Conservation (phyloP, 805 yeast species). For the Saturnispora serradocipensis region DNA sequence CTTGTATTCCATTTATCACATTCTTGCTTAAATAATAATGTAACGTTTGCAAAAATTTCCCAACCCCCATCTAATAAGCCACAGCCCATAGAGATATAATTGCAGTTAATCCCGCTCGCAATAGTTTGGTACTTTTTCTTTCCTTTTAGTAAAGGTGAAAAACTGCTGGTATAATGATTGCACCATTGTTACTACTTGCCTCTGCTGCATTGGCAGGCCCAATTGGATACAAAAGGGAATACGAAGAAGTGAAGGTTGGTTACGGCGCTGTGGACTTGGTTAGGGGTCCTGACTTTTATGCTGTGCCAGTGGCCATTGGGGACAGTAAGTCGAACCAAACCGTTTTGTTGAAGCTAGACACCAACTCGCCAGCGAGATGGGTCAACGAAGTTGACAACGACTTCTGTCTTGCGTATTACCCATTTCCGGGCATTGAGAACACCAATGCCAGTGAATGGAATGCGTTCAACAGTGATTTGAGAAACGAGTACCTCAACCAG, state of each 20-base stretch:
- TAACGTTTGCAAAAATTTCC: neutral
- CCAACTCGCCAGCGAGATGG: constrained; percentile 65
- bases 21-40: neutral
- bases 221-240: neutral
- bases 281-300: constrained; percentile 18
- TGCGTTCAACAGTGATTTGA: neutral
- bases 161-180: neutral
- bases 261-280: neutral
- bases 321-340: constrained; percentile 49
- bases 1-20: neutral
- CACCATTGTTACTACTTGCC: neutral
- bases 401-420: constrained; percentile 11
- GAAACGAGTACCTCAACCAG: neutral
- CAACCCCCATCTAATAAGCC: neutral
- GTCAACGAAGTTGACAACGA: constrained; percentile 27
- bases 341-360: constrained; percentile 46
- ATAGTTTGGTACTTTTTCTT: neutral
- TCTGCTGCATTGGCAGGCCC: neutral
- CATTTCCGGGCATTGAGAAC: constrained; percentile 1
- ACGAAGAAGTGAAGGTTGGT: neutral
- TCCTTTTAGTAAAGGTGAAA: neutral
- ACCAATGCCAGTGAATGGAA: constrained; percentile 8
- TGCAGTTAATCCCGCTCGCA: neutral
- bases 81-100: neutral
- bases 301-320: constrained; percentile 40